Base-by-base conservation (phyloP, 2,329 filamentous ascomycete species). In the Blastomyces parvus region DNA sequence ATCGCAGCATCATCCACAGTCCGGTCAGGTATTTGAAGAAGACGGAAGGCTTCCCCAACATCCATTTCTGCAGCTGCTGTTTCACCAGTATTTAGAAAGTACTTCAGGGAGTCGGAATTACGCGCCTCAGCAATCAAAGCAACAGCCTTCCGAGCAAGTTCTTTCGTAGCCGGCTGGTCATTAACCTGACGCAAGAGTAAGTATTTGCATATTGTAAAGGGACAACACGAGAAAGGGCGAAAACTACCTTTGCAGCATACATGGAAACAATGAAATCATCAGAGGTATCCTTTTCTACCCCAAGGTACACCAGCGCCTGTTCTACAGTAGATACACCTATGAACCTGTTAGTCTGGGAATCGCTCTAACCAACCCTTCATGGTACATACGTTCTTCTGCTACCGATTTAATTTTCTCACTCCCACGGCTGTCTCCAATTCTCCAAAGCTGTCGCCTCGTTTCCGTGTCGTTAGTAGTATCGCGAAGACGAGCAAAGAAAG, bases 231-330 rank as follows among this genome's bases (percentile, higher is more conserved):
- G 14, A 55, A 55, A 17, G 30, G 25, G 5, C 19, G 19, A 14
- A 60, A 33, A 74, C 64, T 74, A 85, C 81, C 75, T 86, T 86
- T 46, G 83, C 72, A 38, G 80, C 78, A 67, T 78, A 85, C 74
- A 85, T 79, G 2, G 84, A 80, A 59, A 81, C 74, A 46, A 88
- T 77, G 66, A 83, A 83, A 58, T 86, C 83, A 69, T 87, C 85
- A 1, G 78, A 69, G 11, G 79, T 81, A 13, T 74, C 73, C 36
- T 74, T 72, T 60, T 79, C 75, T 13, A 84, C 81, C 8, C 81
- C 83, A 14, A 89, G 77, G 75, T 83, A 89, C 14, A 81, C 76
- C 40, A 88, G 77, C 1, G 87, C 87, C 70, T 88, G 84, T 56
- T 85, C 81, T 62, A 84, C 82, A n/a, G 81, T 85, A 65, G 86